Conservation (phyloP, 768 basidiomycete species). For the Termitomyces sp. region DNA sequence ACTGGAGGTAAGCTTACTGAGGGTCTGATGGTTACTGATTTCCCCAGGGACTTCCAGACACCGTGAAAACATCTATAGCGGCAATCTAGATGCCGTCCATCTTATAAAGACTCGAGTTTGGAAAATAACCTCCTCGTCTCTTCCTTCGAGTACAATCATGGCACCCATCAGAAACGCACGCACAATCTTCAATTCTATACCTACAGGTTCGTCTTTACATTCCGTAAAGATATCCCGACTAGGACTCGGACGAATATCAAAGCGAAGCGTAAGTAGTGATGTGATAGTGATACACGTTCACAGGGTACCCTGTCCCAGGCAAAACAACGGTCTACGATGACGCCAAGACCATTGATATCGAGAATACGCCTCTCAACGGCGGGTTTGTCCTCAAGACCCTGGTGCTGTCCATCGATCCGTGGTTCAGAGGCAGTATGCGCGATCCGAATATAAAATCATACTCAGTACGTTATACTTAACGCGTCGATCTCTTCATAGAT, state of each 20-base stretch:
- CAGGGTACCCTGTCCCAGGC: too few relatives aligned
- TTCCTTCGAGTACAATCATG: background rate
- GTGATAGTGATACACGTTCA: background rate
- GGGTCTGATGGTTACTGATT: too few relatives aligned
- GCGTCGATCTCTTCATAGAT: background rate
- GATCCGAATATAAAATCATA: constrained; percentile 26
- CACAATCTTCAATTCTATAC: constrained; percentile 2
- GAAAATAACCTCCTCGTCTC: background rate
- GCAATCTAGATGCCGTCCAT: background rate
- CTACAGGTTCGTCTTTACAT: background rate
- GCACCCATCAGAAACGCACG: constrained; percentile 5
- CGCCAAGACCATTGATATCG: constrained; percentile 47
- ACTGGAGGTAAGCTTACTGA: too few relatives aligned
- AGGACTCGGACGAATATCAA: background rate
- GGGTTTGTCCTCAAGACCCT: constrained; percentile 52
- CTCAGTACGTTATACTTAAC: constrained; percentile 13
- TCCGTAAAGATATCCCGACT: too few relatives aligned
- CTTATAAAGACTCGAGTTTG: background rate
- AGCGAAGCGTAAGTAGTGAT: background rate
- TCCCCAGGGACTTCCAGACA: too few relatives aligned
- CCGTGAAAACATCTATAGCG: background rate
- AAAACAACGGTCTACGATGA: constrained; percentile 45
- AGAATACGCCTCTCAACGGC: constrained; percentile 41
- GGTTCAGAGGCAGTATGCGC: constrained; percentile 41
- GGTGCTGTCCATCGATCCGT: constrained; percentile 43